Conservation (phyloP, 1,139 yeast species). For the Lodderomyces elongisporus region DNA sequence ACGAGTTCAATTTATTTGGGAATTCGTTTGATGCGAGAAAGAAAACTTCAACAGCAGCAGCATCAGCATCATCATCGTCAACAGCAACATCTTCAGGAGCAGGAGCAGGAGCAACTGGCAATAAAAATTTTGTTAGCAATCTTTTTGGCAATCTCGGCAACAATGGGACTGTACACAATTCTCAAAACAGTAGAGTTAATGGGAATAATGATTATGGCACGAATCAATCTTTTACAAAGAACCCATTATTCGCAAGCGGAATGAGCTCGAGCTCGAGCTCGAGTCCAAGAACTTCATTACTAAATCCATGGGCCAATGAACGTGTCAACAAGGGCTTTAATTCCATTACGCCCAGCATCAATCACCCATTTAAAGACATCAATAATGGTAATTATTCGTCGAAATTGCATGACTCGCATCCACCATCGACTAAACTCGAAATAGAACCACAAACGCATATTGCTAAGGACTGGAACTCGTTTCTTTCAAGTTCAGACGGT, state of each 20-base stretch:
- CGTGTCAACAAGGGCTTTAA: not conserved
- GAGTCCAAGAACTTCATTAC: not conserved
- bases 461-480: too few relatives aligned
- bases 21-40: conserved; percentile 10
- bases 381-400: not conserved
- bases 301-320: not conserved
- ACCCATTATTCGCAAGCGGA: not conserved
- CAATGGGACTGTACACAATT: not conserved
- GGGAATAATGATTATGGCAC: not conserved
- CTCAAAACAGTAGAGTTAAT: not conserved
- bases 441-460: too few relatives aligned
- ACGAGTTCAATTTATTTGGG: conserved; percentile 6
- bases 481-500: not conserved
- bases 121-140: not conserved
- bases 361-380: not conserved
- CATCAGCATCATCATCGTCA: too few relatives aligned
- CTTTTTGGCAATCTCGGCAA: not conserved
- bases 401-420: conserved; percentile 6
- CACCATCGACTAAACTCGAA: conserved; percentile 2
- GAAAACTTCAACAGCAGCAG: not conserved
- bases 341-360: not conserved
- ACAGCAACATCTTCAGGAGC: too few relatives aligned
- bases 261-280: not conserved
- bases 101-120: not conserved
- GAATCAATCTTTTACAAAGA: not conserved